phyloP scores from a whole-genome alignment of 441 rosid genomes.

The California macrophylla region DNA sequence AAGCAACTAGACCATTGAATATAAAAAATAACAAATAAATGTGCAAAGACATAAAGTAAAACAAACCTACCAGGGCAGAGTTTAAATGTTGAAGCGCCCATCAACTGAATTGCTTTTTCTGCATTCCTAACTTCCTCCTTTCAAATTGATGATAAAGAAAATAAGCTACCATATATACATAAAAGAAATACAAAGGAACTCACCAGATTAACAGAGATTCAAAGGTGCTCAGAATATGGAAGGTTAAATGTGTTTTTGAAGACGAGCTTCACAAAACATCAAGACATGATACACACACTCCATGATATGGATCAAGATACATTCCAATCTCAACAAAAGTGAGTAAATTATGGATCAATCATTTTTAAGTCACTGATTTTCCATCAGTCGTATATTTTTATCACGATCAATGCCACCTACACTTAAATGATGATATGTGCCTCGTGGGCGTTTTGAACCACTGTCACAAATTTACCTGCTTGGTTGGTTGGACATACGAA shows the following conservation, averaged over 20 bases:
- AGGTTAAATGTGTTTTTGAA: neutral
- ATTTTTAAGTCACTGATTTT: neutral
- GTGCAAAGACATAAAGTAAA: slow-evolving; percentile 5
- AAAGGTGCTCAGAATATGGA: neutral
- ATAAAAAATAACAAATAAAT: neutral
- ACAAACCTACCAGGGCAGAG: slow-evolving; percentile 41
- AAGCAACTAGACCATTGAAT: neutral
- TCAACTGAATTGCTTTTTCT: slow-evolving; percentile 54
- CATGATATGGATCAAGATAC: neutral
- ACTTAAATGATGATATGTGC: too few relatives aligned
- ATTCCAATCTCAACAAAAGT: neutral
- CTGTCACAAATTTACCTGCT: neutral
- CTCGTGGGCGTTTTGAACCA: neutral
- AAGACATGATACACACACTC: neutral
- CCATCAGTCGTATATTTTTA: too few relatives aligned
- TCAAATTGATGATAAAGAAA: slow-evolving; percentile 13
- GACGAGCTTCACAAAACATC: neutral
- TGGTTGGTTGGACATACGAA: neutral
- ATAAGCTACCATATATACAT: neutral
- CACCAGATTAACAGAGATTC: neutral
- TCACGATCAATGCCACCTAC: too few relatives aligned
- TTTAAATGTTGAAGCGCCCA: slow-evolving; percentile 76
- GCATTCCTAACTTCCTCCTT: slow-evolving; percentile 78
- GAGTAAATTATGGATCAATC: neutral
- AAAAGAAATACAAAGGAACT: neutral